These are phyloP conservation scores for Vachellia collinsii DNA, from an alignment of 306 rosid genomes.

Conservation along the genomic window DNA sequence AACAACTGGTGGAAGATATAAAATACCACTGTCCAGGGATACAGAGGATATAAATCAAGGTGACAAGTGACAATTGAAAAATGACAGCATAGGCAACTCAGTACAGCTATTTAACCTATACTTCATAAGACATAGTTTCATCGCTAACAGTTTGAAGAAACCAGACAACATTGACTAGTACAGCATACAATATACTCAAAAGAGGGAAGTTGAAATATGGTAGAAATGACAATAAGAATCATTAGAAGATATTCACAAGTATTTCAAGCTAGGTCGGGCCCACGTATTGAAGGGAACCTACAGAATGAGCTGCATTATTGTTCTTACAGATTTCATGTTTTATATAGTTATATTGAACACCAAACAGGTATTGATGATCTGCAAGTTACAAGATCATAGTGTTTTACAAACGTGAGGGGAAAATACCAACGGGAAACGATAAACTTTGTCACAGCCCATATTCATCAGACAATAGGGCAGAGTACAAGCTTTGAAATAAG, in stretches of 20 bases:
- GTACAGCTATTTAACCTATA: slow-evolving; percentile 3
- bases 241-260: slow-evolving; percentile 19
- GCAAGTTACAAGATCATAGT: slow-evolving; percentile 14
- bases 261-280: not conserved
- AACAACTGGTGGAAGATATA: slow-evolving; percentile 12
- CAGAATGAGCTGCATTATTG: not conserved
- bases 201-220: slow-evolving; percentile 11
- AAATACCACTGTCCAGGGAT: not conserved
- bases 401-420: not conserved
- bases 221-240: slow-evolving; percentile 22
- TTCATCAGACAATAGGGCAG: slow-evolving; percentile 12
- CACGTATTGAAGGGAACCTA: not conserved
- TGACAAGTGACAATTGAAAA: not conserved
- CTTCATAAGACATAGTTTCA: slow-evolving; percentile 3
- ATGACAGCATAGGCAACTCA: not conserved
- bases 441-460: not conserved
- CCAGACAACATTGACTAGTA: slow-evolving; percentile 6
- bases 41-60: slow-evolving; percentile 13
- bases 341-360: not conserved
- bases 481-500: slow-evolving; percentile 23
- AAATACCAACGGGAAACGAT: not conserved
- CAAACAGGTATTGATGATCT: not conserved
- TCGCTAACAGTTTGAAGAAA: slow-evolving; percentile 4
- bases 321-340: not conserved
- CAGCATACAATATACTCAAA: slow-evolving; percentile 15